Percentiles rank a stretch among this genome's conserved stretches.
Evolutionary conservation across 768 basidiomycete genomes (phyloP).

Genomic region (Tylopilus plumbeoviolaceoides): DNA sequence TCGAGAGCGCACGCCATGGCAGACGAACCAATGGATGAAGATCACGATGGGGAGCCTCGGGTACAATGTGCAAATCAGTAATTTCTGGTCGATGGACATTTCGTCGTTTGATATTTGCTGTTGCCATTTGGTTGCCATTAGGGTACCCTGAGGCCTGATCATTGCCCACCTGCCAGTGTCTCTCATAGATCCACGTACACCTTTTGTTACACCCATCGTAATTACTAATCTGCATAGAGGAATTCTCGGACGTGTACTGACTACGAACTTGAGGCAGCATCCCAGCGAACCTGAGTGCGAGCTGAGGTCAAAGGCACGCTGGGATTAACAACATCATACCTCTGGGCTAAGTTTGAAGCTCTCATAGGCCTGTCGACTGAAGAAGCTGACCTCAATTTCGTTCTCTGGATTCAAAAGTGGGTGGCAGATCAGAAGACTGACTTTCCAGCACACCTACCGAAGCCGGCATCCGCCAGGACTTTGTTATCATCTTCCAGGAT

Average conservation of each 20-base stretch:
- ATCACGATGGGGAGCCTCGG: slow-evolving; percentile 77
- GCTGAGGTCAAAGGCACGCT: background rate
- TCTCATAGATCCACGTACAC: slow-evolving; percentile 28
- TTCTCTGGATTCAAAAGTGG: slow-evolving; percentile 57
- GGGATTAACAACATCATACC: slow-evolving; percentile 36
- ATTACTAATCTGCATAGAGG: slow-evolving; percentile 23
- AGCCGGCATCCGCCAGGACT: slow-evolving; percentile 63
- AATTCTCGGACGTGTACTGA: background rate
- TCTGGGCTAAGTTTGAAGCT: slow-evolving; percentile 80
- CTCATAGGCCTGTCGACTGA: slow-evolving; percentile 73
- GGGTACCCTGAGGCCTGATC: slow-evolving; percentile 20
- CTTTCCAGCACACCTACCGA: slow-evolving; percentile 54
- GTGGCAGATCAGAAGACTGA: background rate
- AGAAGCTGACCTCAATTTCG: slow-evolving; percentile 93
- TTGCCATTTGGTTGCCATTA: slow-evolving; percentile 4
- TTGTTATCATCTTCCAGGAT: slow-evolving; percentile 68
- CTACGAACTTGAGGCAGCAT: slow-evolving; percentile 18
- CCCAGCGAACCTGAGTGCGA: slow-evolving; percentile 26
- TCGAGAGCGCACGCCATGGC: slow-evolving; percentile 44
- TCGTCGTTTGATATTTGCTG: slow-evolving; percentile 17
- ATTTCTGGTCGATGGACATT: slow-evolving; percentile 18
- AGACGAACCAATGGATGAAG: slow-evolving; percentile 92
- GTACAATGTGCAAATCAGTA: slow-evolving; percentile 96
- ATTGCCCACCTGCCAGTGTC: slow-evolving; percentile 15
- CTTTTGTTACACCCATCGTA: slow-evolving; percentile 14